Evolutionary conservation across 176 grass and related monocot species (phyloP), one percentile per base, ranked within the genome.

Genomic region (Carex pumila): DNA sequence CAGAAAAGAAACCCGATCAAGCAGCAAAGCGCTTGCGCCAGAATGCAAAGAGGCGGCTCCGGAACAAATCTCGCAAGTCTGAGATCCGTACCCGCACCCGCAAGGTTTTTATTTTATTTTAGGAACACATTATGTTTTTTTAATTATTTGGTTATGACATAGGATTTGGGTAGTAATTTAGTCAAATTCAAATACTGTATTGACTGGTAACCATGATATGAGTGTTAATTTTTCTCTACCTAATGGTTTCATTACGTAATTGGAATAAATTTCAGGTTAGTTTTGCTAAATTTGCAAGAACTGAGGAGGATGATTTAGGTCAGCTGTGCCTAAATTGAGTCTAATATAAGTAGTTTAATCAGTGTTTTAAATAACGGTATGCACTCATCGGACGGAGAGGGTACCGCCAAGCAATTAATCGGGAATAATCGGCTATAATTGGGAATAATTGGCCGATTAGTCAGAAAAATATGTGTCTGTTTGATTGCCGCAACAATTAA

Each of bases 41-140:
- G 81, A 71, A 82, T 22, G 85, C 80, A 74, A 90, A 85, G 55
- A 61, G 75, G 19, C 32, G 85, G 53, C 67, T 87, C 66, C 83
- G 86, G 56, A 87, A 90, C 85, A 90, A 87, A 31, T 34, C 88
- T 19, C 88, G 74, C 36, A 90, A 90, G 61, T 90, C 88, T 41
- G 88, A 90, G 74, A 87, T 90, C 41, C 74, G 55, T 74, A 87
- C 81, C 18, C 63, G 88, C 45, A 90, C 86, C 65, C 77, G 71
- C 41, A 90, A 71, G 88, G 88, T 90, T 4, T 69, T 1, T 72
- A 62, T 59, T 49, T 22, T 39, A 73, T 83, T 83, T 66, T 39
- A 43, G 37, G 36, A 71, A 71, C 34, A 71, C 10, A n/a, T 45
- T 18, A n/a, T 13, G 37, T 19, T 47, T 0, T 21, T 45, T 45